Conservation (phyloP, 768 basidiomycete genomes). For the Suillus hirtellus region DNA sequence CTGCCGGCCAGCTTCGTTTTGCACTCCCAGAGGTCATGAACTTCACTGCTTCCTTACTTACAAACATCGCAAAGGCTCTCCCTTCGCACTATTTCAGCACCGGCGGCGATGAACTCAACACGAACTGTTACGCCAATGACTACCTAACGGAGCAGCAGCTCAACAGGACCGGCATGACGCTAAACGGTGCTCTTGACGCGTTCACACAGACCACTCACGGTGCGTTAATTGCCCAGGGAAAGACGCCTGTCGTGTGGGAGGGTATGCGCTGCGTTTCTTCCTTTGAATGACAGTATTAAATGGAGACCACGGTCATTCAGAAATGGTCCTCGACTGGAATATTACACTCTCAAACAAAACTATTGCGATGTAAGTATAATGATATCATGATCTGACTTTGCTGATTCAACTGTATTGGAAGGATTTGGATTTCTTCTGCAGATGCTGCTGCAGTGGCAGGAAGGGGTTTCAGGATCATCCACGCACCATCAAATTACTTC, state of each 20-base stretch:
- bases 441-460: conserved; percentile 60
- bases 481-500: conserved; percentile 74
- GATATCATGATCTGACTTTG: conserved; percentile 5
- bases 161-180: conserved; percentile 34
- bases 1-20: conserved; percentile 75
- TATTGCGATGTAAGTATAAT: conserved; percentile 50
- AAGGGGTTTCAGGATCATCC: conserved; percentile 63
- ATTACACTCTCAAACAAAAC: conserved; percentile 50
- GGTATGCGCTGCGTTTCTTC: conserved; percentile 22
- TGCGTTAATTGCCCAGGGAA: conserved; percentile 34
- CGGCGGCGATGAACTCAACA: conserved; percentile 78
- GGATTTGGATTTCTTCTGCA: conserved; percentile 72
- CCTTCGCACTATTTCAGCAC: conserved; percentile 63
- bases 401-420: conserved; percentile 22
- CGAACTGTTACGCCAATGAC: conserved; percentile 63
- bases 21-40: conserved; percentile 52
- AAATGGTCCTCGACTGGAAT: conserved; percentile 63
- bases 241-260: conserved; percentile 53
- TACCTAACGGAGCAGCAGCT: conserved; percentile 53
- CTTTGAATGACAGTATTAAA: neutral
- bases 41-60: conserved; percentile 54
- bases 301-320: conserved; percentile 28
- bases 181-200: conserved; percentile 40
- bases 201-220: conserved; percentile 40
- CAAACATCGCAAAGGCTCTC: conserved; percentile 47